Evolutionary conservation across 306 rosid genomes (phyloP).

Genomic region (Carpinus viminea): DNA sequence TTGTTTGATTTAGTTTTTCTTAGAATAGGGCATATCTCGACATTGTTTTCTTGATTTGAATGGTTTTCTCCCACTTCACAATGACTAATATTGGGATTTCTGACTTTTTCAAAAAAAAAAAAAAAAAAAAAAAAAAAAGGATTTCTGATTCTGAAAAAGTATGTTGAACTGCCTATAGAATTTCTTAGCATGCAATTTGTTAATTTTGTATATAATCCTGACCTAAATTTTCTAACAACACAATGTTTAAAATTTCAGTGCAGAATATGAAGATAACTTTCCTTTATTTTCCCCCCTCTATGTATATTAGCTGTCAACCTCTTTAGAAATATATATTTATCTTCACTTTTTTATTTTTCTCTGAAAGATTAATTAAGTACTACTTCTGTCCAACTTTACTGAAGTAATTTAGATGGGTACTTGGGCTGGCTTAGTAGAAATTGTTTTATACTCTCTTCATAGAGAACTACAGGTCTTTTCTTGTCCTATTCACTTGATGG

Average conservation of each 20-base stretch:
- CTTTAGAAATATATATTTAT: background rate
- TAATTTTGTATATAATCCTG: background rate
- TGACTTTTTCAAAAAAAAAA: background rate
- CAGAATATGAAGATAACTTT: background rate
- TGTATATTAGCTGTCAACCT: background rate
- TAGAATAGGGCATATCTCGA: background rate
- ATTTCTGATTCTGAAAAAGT: background rate
- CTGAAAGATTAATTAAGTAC: background rate
- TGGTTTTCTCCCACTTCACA: too few species aligned
- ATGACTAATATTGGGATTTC: background rate
- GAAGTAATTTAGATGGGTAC: background rate
- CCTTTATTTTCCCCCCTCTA: background rate
- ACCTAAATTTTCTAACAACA: background rate
- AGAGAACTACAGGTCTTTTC: background rate
- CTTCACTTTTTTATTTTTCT: background rate
- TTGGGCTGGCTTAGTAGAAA: background rate
- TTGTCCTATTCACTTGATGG: background rate
- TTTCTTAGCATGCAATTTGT: background rate
- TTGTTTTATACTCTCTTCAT: background rate
- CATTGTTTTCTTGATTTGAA: background rate
- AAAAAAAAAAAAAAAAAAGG: too few species aligned
- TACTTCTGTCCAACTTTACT: background rate
- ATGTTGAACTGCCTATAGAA: background rate
- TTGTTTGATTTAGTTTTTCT: background rate
- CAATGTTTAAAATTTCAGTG: background rate